Percentiles rank a stretch among this genome's conserved stretches.
These are phyloP conservation scores for Blastomyces percursus DNA, from an alignment of 2,329 filamentous ascomycete species.

Conservation along the genomic window DNA sequence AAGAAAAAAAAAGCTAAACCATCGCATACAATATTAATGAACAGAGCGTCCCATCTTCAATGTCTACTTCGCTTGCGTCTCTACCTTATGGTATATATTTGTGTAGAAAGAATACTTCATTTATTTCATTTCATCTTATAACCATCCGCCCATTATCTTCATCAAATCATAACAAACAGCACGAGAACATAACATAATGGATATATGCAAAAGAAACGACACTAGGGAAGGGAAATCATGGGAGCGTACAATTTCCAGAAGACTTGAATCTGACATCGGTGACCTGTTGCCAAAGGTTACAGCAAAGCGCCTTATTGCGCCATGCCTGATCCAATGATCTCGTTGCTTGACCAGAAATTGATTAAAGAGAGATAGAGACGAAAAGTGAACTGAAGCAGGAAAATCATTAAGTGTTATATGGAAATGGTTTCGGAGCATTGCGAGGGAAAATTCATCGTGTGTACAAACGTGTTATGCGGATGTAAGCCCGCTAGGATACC, in stretches of 20 bases:
- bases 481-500: background rate
- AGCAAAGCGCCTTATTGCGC: background rate
- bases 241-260: background rate
- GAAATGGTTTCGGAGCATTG: background rate
- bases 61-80: background rate
- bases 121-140: background rate
- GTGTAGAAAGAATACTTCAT: background rate
- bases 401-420: background rate
- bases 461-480: background rate
- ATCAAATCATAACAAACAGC: background rate
- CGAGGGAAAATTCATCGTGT: background rate
- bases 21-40: background rate
- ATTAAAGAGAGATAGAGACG: background rate
- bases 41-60: background rate
- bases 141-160: background rate
- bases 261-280: background rate
- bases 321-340: background rate
- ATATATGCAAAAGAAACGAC: background rate
- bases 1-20: too few relatives aligned
- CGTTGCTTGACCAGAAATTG: background rate
- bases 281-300: background rate
- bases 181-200: background rate
- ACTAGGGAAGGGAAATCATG: background rate
- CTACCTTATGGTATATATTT: background rate
- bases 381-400: background rate